phyloP scores from a whole-genome alignment of 1,284 basidiomycete genomes.

The Microbotryum violaceum region DNA sequence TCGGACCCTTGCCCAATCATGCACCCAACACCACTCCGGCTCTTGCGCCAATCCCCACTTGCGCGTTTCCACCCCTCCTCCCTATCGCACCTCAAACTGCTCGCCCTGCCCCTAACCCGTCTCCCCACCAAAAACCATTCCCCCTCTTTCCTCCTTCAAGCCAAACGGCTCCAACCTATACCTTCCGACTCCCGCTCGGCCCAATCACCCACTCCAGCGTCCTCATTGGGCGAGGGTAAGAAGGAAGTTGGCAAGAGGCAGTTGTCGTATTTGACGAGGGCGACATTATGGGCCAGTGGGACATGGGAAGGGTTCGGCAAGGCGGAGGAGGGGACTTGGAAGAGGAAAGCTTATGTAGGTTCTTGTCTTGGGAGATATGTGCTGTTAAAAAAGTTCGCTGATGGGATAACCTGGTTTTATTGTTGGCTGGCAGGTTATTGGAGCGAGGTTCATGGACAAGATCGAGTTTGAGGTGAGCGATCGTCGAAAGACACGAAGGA shows the following conservation, averaged over 20 bases:
- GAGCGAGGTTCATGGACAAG: constrained; percentile 33
- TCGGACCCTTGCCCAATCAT: too few relatives aligned
- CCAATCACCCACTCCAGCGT: too few relatives aligned
- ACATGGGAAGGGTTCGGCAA: constrained; percentile 31
- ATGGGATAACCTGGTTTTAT: not conserved
- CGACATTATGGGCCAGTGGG: constrained; percentile 30
- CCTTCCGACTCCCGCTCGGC: too few relatives aligned
- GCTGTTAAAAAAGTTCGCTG: constrained; percentile 2
- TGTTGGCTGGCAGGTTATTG: constrained; percentile 16
- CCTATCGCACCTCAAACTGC: constrained; percentile 11
- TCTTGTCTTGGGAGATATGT: not conserved
- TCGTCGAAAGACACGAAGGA: too few relatives aligned
- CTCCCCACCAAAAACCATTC: not conserved
- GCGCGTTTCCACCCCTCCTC: constrained; percentile 1
- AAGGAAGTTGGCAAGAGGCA: not conserved
- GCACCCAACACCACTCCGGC: not conserved
- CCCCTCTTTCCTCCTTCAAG: constrained; percentile 23
- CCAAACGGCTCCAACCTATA: constrained; percentile 1
- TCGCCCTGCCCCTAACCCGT: constrained; percentile 24
- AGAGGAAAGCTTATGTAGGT: constrained; percentile 30
- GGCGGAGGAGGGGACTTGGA: constrained; percentile 29
- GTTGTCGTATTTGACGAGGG: constrained; percentile 10
- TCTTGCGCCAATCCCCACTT: not conserved
- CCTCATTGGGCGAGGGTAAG: not conserved
- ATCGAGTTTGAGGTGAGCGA: constrained; percentile 31